Evolutionary conservation across 75 land plant genomes (phyloP).

Genomic region (Pinus tabuliformis): DNA sequence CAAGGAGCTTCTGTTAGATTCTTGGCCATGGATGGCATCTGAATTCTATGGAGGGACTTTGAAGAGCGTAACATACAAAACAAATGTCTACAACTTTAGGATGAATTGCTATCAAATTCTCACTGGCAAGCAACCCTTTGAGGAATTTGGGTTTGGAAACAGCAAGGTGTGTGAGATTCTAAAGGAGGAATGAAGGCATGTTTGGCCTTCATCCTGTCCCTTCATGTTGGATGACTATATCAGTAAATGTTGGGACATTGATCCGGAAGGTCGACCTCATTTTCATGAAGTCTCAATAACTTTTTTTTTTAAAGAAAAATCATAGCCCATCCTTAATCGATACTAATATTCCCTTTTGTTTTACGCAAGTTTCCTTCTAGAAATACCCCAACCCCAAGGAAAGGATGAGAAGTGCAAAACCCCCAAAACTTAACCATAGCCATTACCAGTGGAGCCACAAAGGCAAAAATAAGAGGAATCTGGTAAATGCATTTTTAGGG

Average conservation of each 20-base stretch:
- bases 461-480: no score
- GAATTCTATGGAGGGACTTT: constrained; percentile 15
- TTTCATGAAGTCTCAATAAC: constrained; percentile 17
- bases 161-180: not conserved
- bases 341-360: no score
- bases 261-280: constrained; percentile 14
- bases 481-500: no score
- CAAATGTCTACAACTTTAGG: constrained; percentile 39
- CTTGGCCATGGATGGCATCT: constrained; percentile 29
- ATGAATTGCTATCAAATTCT: constrained; percentile 31
- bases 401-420: no score
- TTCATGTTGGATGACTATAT: constrained; percentile 13
- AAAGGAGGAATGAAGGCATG: constrained; percentile 10
- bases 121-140: constrained; percentile 28
- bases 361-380: no score
- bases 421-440: no score
- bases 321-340: no score
- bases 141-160: not conserved
- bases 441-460: no score
- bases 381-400: no score
- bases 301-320: no score
- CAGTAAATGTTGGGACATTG: constrained; percentile 20
- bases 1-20: not conserved
- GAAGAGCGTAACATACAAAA: constrained; percentile 11
- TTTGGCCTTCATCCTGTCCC: constrained; percentile 20